A percentile compares a stretch with the other conserved stretches of the same genome.
Conservation (phyloP, 768 basidiomycete species). For the Paxillus involutus region DNA sequence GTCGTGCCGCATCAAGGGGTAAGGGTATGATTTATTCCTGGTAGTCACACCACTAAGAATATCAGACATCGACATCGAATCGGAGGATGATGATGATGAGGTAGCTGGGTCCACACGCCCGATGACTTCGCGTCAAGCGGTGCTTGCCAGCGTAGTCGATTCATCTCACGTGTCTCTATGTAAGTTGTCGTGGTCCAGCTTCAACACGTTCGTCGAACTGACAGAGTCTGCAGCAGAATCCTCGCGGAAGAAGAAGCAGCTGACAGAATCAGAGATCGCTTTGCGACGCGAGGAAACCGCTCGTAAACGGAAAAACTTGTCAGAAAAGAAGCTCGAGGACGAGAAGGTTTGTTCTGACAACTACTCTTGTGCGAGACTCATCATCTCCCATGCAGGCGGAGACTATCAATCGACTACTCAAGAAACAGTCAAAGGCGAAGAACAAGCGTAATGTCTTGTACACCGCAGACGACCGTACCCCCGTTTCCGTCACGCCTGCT, state of each 20-base stretch:
- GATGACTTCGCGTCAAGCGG: slow-evolving; percentile 66
- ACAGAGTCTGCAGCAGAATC: slow-evolving; percentile 9
- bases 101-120: slow-evolving; percentile 33
- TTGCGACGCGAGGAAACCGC: slow-evolving; percentile 79
- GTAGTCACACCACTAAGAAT: neutral
- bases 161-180: slow-evolving; percentile 68
- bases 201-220: neutral
- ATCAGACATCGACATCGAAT: slow-evolving; percentile 41
- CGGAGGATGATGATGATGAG: slow-evolving; percentile 43
- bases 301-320: slow-evolving; percentile 75
- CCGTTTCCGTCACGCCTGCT: slow-evolving; percentile 29
- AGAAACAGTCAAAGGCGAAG: slow-evolving; percentile 75
- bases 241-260: slow-evolving; percentile 55
- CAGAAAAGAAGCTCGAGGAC: slow-evolving; percentile 82
- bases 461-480: slow-evolving; percentile 47
- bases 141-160: slow-evolving; percentile 66
- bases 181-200: slow-evolving; percentile 18
- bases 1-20: slow-evolving; percentile 27
- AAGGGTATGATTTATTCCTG: neutral
- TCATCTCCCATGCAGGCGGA: slow-evolving; percentile 52
- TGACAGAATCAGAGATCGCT: slow-evolving; percentile 73
- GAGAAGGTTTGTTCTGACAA: slow-evolving; percentile 58
- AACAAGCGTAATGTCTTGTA: slow-evolving; percentile 54
- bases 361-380: neutral
- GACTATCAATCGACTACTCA: slow-evolving; percentile 85